Evolutionary conservation across 768 basidiomycete genomes (phyloP).

Genomic region (Thelephora aurantiotincta): DNA sequence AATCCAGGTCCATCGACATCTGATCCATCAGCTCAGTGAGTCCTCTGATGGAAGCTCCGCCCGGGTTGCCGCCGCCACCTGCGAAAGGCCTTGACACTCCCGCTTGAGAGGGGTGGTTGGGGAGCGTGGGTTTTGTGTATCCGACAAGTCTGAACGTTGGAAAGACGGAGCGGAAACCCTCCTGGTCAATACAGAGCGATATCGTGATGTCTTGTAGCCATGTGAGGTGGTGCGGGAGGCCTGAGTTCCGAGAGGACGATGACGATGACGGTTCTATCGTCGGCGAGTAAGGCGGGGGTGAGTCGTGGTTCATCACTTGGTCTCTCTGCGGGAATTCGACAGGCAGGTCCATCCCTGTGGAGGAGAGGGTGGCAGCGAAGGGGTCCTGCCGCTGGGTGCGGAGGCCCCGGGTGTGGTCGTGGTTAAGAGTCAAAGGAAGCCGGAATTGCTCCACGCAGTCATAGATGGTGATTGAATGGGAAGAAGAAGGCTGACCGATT

Average conservation of each 20-base stretch:
- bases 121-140: constrained; percentile 20
- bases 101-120: constrained; percentile 10
- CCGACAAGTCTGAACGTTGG: constrained; percentile 48
- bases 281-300: no score
- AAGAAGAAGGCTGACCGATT: no score
- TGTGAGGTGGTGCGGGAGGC: constrained; percentile 23
- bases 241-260: not conserved
- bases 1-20: not conserved
- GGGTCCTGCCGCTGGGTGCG: no score
- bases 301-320: no score
- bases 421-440: no score
- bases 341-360: no score
- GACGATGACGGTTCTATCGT: not conserved
- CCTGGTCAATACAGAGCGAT: constrained; percentile 71
- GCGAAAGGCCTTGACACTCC: constrained; percentile 6
- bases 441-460: no score
- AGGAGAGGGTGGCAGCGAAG: no score
- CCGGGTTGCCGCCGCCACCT: constrained; percentile 5
- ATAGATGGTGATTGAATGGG: no score
- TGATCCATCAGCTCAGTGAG: constrained; percentile 11
- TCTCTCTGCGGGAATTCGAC: no score
- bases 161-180: constrained; percentile 55
- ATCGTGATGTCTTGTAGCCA: constrained; percentile 44
- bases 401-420: no score
- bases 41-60: constrained; percentile 2